Conservation (phyloP, 768 basidiomycete genomes). For the Naganishia vishniacii region DNA sequence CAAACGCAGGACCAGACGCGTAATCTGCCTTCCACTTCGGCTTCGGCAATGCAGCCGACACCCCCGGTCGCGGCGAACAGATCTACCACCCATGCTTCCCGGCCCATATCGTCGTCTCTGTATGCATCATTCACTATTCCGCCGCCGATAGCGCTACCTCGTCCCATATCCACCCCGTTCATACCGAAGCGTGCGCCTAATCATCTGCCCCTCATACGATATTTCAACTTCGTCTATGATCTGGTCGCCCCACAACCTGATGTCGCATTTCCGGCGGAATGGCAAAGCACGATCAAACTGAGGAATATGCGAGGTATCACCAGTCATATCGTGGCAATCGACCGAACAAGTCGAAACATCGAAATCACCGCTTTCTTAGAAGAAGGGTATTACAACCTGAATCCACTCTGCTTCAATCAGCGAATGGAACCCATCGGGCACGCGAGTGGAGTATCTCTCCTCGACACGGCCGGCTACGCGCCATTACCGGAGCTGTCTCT, state of each 20-base stretch:
- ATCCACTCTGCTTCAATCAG: neutral
- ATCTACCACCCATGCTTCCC: neutral
- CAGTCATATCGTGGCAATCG: constrained; percentile 31
- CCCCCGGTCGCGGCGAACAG: too few relatives aligned
- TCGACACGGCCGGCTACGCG: neutral
- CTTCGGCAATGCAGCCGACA: neutral
- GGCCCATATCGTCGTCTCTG: neutral
- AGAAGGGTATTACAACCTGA: constrained; percentile 14
- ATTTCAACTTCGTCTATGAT: constrained; percentile 38
- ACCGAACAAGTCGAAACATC: neutral
- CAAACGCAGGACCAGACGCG: too few relatives aligned
- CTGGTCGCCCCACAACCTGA: neutral
- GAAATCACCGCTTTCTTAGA: constrained; percentile 15
- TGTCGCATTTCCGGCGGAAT: neutral
- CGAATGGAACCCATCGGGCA: constrained; percentile 1
- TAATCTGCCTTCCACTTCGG: neutral
- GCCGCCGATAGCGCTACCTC: constrained; percentile 1
- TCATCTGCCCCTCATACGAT: constrained; percentile 34
- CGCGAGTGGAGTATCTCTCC: neutral
- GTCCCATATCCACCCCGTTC: neutral
- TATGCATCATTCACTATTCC: constrained; percentile 7
- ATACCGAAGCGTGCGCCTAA: neutral
- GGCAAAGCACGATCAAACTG: constrained; percentile 33
- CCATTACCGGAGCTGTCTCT: constrained; percentile 15
- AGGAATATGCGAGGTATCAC: constrained; percentile 41